phyloP scores from a whole-genome alignment of 257 asterid species.

The Anisodus tanguticus region DNA sequence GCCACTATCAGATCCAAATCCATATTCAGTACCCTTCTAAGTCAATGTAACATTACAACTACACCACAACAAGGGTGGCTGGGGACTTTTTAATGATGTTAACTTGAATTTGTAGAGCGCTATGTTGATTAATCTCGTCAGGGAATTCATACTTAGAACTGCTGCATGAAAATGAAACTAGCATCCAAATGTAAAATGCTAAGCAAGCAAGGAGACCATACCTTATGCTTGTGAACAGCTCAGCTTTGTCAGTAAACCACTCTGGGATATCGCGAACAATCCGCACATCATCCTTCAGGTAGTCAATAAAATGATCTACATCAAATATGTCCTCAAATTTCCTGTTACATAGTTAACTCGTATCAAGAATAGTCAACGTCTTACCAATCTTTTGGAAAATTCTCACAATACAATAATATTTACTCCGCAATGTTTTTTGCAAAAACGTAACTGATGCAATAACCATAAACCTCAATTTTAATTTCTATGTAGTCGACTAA shows the following conservation, averaged over 20 bases:
- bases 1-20: slow-evolving; percentile 12
- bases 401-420: slow-evolving; percentile 2
- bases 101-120: not conserved
- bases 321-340: slow-evolving; percentile 97
- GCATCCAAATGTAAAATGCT: slow-evolving; percentile 25
- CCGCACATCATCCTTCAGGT: slow-evolving; percentile 84
- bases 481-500: not conserved
- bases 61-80: not conserved
- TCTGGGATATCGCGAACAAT: slow-evolving; percentile 95
- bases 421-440: not conserved
- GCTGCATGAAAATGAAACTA: slow-evolving; percentile 25
- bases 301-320: slow-evolving; percentile 94
- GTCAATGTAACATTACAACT: not conserved
- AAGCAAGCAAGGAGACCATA: slow-evolving; percentile 34
- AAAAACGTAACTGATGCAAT: slow-evolving; percentile 16
- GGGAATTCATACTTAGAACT: not conserved
- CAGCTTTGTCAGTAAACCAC: slow-evolving; percentile 99
- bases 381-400: not conserved
- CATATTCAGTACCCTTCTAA: not conserved
- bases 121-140: slow-evolving; percentile 4
- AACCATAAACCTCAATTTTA: not conserved
- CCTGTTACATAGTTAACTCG: slow-evolving; percentile 51
- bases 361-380: not conserved
- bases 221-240: slow-evolving; percentile 92
- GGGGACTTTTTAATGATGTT: not conserved